These are phyloP conservation scores for Solanum peruvianum DNA, from an alignment of 257 asterid genomes.

Conservation along the genomic window DNA sequence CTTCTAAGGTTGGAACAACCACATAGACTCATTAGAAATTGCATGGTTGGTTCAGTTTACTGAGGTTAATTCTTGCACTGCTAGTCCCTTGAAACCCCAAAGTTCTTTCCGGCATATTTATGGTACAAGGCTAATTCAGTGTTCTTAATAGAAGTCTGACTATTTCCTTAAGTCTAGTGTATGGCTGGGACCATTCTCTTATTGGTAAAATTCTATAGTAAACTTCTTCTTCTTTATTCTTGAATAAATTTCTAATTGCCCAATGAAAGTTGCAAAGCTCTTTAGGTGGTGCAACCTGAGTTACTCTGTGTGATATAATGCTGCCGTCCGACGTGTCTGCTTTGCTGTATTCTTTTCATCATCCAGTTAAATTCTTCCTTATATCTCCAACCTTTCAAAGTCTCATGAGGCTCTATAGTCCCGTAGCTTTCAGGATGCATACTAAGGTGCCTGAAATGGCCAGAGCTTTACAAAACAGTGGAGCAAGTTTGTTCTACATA, in stretches of 20 bases:
- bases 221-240: background rate
- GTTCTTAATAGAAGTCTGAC: background rate
- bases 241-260: background rate
- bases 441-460: background rate
- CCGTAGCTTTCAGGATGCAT: background rate
- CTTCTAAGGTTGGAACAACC: background rate
- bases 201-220: background rate
- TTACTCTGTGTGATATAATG: background rate
- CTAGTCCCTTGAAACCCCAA: background rate
- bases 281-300: background rate
- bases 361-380: background rate
- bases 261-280: background rate
- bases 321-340: background rate
- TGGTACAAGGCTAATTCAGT: background rate
- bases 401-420: background rate
- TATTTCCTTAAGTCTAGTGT: background rate
- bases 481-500: background rate
- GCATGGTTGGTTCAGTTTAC: background rate
- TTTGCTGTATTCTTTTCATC: background rate
- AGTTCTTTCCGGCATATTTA: background rate
- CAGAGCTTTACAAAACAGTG: background rate
- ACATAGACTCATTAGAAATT: background rate
- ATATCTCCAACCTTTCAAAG: background rate
- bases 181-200: background rate
- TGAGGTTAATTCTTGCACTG: background rate